phyloP scores from a whole-genome alignment of 805 yeast species.

The Yamadazyma sp. region DNA sequence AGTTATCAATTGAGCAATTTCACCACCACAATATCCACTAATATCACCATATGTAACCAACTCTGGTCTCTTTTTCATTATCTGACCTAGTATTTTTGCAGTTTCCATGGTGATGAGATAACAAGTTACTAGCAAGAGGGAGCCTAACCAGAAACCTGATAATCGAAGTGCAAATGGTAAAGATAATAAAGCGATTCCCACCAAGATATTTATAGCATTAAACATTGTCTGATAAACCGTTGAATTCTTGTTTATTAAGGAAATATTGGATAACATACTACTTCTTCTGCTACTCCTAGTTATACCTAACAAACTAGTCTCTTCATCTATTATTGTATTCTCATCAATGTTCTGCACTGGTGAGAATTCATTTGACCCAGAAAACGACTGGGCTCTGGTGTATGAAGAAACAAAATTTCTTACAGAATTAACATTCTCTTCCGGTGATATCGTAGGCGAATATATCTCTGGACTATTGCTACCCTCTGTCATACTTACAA shows the following conservation, averaged over 20 bases:
- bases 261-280: conserved; percentile 10
- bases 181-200: conserved; percentile 75
- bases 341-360: conserved; percentile 8
- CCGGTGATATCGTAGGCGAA: too few relatives aligned
- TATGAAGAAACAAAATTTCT: conserved; percentile 40
- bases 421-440: conserved; percentile 24
- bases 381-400: conserved; percentile 33
- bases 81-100: conserved; percentile 51
- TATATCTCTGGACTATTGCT: too few relatives aligned
- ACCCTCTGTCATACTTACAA: too few relatives aligned
- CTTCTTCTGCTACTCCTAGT: conserved; percentile 6
- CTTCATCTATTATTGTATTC: conserved; percentile 11
- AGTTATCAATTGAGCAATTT: conserved; percentile 38
- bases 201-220: conserved; percentile 67
- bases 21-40: conserved; percentile 50
- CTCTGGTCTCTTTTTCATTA: conserved; percentile 37
- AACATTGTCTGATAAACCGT: conserved; percentile 70
- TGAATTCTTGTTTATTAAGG: conserved; percentile 28
- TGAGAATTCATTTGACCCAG: conserved; percentile 16
- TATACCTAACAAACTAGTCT: conserved; percentile 8
- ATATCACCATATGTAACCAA: conserved; percentile 59
- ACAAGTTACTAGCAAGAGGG: conserved; percentile 37
- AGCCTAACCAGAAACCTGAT: conserved; percentile 65
- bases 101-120: conserved; percentile 52
- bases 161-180: conserved; percentile 66